A percentile compares a stretch with the other conserved stretches of the same genome.
Evolutionary conservation across 1,139 yeast genomes (phyloP).

Genomic region (Hansenula lynferdii): DNA sequence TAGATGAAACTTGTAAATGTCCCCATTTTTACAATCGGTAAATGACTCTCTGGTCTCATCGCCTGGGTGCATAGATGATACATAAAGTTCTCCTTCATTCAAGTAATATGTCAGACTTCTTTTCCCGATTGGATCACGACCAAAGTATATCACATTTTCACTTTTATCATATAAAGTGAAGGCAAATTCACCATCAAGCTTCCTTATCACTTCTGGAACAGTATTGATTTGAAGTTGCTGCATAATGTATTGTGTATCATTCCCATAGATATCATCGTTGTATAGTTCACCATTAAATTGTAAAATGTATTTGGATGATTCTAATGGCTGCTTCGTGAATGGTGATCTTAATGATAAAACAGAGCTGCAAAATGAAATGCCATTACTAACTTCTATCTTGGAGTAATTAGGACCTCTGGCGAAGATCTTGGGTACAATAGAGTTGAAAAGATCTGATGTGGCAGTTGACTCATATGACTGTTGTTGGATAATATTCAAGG

Average conservation of each 20-base stretch:
- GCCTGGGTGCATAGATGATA: constrained; percentile 44
- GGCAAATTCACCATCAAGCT: constrained; percentile 80
- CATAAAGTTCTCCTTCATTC: constrained; percentile 28
- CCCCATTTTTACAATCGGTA: constrained; percentile 48
- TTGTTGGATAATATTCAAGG: neutral
- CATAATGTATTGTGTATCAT: constrained; percentile 46
- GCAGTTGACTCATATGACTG: neutral
- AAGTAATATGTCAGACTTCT: constrained; percentile 58
- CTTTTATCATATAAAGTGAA: constrained; percentile 41
- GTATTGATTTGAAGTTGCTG: constrained; percentile 25
- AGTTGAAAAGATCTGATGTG: constrained; percentile 17
- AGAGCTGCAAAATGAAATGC: constrained; percentile 46
- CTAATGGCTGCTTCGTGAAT: constrained; percentile 64
- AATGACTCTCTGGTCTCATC: constrained; percentile 27
- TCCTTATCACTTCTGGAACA: constrained; percentile 30
- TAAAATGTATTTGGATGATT: constrained; percentile 32
- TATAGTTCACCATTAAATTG: constrained; percentile 93
- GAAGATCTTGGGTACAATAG: constrained; percentile 38
- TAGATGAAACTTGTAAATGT: constrained; percentile 39
- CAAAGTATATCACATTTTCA: constrained; percentile 53
- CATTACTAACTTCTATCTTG: constrained; percentile 10
- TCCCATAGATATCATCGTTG: constrained; percentile 44
- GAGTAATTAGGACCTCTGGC: constrained; percentile 55
- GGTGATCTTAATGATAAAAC: constrained; percentile 79
- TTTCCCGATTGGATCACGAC: constrained; percentile 79